phyloP scores from a whole-genome alignment of 768 basidiomycete species.

The Serendipita sp. region DNA sequence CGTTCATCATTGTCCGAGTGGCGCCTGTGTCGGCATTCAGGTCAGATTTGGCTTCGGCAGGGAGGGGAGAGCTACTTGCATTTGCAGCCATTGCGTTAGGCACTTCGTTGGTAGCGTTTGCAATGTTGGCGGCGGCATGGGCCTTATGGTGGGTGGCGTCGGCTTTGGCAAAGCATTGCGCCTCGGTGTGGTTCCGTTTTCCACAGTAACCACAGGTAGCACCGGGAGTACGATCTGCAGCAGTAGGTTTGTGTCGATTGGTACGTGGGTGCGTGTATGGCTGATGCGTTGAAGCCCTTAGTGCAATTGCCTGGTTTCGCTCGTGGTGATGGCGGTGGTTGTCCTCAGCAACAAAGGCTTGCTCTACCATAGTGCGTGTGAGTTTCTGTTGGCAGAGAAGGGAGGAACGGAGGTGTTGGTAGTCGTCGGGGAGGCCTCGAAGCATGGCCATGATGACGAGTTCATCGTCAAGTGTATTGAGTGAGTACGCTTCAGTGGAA shows the following conservation, averaged over 20 bases:
- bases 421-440: background rate
- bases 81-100: background rate
- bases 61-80: background rate
- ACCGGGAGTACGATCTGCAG: background rate
- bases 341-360: background rate
- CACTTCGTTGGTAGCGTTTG: background rate
- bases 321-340: background rate
- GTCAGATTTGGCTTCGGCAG: background rate
- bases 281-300: background rate
- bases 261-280: background rate
- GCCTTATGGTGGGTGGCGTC: background rate
- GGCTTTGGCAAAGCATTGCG: background rate
- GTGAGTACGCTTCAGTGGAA: background rate
- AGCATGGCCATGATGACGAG: background rate
- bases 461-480: background rate
- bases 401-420: background rate
- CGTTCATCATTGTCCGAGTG: background rate
- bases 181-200: background rate
- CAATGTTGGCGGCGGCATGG: background rate
- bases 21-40: constrained; percentile 3
- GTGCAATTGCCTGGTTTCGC: background rate
- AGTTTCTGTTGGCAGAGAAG: background rate
- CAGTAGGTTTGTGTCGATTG: no score
- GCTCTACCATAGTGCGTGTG: background rate
- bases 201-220: background rate